Base-by-base conservation (phyloP, 345 rosid species). In the Litchi chinensis region DNA sequence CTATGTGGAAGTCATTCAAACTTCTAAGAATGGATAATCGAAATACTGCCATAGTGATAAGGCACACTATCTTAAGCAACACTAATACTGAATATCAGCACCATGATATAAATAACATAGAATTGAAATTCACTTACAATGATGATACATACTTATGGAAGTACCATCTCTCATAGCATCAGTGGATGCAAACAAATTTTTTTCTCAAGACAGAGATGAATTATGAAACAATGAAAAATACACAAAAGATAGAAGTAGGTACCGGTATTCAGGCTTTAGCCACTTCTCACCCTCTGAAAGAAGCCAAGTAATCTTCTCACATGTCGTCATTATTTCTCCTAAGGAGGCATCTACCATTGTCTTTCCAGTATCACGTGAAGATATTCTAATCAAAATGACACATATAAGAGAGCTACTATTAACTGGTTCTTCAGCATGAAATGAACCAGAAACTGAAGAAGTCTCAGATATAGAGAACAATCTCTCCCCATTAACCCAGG, bases 251-350 rank as follows among this genome's bases (percentile, higher is more conserved):
- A 54, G 62, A 62, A 76, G 71, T 60, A 74, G 40, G 77, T 88
- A 91, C 99, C 98, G 78, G 83, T 83, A 84, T 86, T 94, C 98
- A 87, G 99, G 99, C 88, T 89, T 93, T 79, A 94, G 90, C 98
- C 98, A 96, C 76, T 81, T 87, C 84, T 96, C 99, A 10, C 99
- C 99, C 92, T 96, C 98, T 3, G 99, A 90, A 74, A 96, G 91
- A 85, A 96, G 98, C 99, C 99, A 96, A 76, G 97, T 91, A 72
- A 96, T 93, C 91, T 96, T 96, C 90, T 96, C 99, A 75, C 98
- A 96, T n/a, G 99, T 96, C 54, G 99, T 96, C 99, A 94, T 94
- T 79, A 96, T 96, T 76, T 96, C 99, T 77, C 99, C 99, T 74
- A 96, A 79, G 72, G 99, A 96, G 76, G 97, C 98, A 86, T 96